Conservation (phyloP, 495 filamentous ascomycete genomes). For the Hypoxylon subgilvum region DNA sequence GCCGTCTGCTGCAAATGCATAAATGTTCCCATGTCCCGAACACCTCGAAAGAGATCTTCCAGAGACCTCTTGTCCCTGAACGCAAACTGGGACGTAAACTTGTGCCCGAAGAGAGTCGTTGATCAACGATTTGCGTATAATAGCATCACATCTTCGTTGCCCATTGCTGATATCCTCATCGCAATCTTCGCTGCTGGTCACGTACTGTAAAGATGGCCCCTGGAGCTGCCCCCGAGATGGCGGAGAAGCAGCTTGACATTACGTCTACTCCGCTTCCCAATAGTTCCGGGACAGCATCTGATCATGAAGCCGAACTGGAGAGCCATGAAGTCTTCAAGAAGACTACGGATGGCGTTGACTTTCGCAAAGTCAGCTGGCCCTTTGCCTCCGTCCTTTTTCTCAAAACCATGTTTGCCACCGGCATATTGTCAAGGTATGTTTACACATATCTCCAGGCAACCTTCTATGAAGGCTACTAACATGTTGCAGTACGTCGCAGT, state of each 20-base stretch:
- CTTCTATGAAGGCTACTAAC: constrained; percentile 21
- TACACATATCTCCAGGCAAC: constrained; percentile 2
- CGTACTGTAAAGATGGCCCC: too few species aligned
- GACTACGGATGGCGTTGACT: constrained; percentile 57
- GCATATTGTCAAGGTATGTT: constrained; percentile 28
- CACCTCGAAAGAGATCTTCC: too few species aligned
- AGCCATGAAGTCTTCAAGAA: constrained; percentile 60
- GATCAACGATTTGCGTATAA: too few species aligned
- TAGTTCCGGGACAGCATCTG: background rate
- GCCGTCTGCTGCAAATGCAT: too few species aligned
- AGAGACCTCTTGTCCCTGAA: too few species aligned
- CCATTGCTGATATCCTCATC: too few species aligned
- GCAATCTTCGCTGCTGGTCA: too few species aligned
- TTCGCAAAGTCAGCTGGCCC: constrained; percentile 65
- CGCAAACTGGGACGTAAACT: too few species aligned
- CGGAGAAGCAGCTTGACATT: constrained; percentile 12
- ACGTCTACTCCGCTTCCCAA: background rate
- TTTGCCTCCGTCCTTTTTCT: constrained; percentile 63
- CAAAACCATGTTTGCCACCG: constrained; percentile 60
- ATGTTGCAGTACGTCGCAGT: background rate
- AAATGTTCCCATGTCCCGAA: too few species aligned
- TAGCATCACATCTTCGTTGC: too few species aligned
- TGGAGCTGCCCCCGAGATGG: too few species aligned
- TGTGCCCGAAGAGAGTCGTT: too few species aligned
- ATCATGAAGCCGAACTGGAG: constrained; percentile 38